A percentile compares a stretch with the other conserved stretches of the same genome.
These are phyloP conservation scores for Cladophialophora bantiana DNA, from an alignment of 2,329 filamentous ascomycete genomes.

Conservation along the genomic window DNA sequence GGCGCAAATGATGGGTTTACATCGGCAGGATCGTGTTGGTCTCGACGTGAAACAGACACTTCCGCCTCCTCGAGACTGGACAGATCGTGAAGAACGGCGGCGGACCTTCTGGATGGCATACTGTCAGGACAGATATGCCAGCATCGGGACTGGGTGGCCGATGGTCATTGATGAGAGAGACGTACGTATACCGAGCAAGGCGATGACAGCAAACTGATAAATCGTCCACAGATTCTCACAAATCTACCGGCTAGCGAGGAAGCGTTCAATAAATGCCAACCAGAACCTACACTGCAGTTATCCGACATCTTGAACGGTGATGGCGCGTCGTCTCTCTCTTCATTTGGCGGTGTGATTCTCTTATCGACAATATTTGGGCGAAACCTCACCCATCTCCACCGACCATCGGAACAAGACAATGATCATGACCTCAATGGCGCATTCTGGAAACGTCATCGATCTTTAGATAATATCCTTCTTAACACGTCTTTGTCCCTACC, in stretches of 20 bases:
- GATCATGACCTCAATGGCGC: conserved; percentile 89
- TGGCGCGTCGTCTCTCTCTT: conserved; percentile 75
- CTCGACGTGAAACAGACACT: conserved; percentile 93
- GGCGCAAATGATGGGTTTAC: conserved; percentile 89
- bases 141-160: conserved; percentile 96
- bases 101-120: conserved; percentile 97
- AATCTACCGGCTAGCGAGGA: conserved; percentile 85
- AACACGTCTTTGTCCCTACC: conserved; percentile 88
- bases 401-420: conserved; percentile 78
- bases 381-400: conserved; percentile 89
- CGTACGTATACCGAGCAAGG: conserved; percentile 47
- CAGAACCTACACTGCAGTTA: conserved; percentile 74
- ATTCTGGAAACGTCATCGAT: conserved; percentile 93
- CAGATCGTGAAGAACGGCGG: conserved; percentile 86
- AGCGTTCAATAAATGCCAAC: conserved; percentile 79
- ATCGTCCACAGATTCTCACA: conserved; percentile 69
- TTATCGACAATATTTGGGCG: conserved; percentile 91
- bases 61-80: conserved; percentile 87
- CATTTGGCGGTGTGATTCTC: conserved; percentile 80
- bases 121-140: conserved; percentile 87
- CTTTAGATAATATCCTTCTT: conserved; percentile 87
- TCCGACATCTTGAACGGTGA: conserved; percentile 66
- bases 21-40: conserved; percentile 80
- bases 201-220: conserved; percentile 37
- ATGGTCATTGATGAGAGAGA: conserved; percentile 93